Conservation (phyloP, 1,284 basidiomycete genomes). For the Tremellales sp. region DNA sequence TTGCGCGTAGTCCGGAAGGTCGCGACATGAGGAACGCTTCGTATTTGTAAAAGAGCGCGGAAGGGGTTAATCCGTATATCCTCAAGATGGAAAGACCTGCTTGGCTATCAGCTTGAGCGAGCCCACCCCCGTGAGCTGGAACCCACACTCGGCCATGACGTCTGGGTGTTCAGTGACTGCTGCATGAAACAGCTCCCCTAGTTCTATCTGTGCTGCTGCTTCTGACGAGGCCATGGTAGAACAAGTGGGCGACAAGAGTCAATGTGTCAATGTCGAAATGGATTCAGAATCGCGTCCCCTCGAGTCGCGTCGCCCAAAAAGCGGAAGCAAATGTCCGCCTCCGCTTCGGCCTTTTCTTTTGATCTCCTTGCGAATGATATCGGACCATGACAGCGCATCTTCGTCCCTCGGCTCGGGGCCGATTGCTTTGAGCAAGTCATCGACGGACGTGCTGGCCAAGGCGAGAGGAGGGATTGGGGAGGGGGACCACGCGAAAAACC, state of each 20-base stretch:
- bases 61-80: conserved; percentile 42
- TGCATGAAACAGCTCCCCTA: conserved; percentile 31
- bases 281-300: background rate
- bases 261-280: background rate
- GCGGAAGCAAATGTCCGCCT: background rate
- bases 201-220: conserved; percentile 21
- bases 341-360: too few species aligned
- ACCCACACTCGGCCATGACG: conserved; percentile 44
- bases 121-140: background rate
- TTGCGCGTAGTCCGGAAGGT: conserved; percentile 42
- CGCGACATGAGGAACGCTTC: conserved; percentile 50
- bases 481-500: too few species aligned
- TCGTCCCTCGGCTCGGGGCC: too few species aligned
- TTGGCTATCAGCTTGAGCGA: conserved; percentile 1
- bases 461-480: too few species aligned
- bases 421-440: too few species aligned
- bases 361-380: too few species aligned
- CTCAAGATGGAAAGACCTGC: conserved; percentile 46
- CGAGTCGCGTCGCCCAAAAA: background rate
- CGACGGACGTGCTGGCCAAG: too few species aligned
- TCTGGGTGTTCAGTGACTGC: conserved; percentile 38
- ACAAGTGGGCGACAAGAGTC: background rate
- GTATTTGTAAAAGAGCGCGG: conserved; percentile 51
- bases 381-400: too few species aligned
- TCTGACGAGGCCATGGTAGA: conserved; percentile 25